A percentile compares a stretch with the other conserved stretches of the same genome.
Evolutionary conservation across 179 eudicot species (phyloP).

Genomic region (Spergularia azorica): DNA sequence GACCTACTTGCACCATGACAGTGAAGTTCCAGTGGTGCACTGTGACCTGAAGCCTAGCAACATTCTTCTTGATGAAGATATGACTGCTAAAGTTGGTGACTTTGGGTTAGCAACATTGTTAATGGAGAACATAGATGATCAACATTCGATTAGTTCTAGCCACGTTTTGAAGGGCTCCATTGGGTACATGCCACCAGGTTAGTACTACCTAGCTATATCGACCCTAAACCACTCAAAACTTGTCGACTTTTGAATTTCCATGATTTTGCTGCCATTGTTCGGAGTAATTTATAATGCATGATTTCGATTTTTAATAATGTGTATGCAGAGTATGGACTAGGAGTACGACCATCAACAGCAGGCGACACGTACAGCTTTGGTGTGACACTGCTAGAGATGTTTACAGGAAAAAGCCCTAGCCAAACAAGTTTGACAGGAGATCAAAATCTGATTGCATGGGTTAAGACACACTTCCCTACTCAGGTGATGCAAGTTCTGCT

Average conservation of each 20-base stretch:
- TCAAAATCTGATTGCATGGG: conserved; percentile 29
- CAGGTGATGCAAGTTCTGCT: conserved; percentile 17
- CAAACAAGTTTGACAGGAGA: conserved; percentile 25
- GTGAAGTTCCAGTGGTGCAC: conserved; percentile 38
- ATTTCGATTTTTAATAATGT: not conserved
- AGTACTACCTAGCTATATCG: not conserved
- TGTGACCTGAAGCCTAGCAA: conserved; percentile 46
- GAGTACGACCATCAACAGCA: conserved; percentile 33
- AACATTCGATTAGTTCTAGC: conserved; percentile 31
- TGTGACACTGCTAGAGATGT: conserved; percentile 37
- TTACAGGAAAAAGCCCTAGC: conserved; percentile 40
- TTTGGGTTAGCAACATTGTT: conserved; percentile 39
- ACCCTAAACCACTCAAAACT: not conserved
- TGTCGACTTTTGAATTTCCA: not conserved
- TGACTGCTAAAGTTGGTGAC: conserved; percentile 41
- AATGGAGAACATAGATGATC: conserved; percentile 16
- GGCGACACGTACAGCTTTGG: conserved; percentile 49
- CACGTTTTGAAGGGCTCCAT: conserved; percentile 38
- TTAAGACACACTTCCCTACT: conserved; percentile 15
- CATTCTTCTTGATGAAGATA: conserved; percentile 35
- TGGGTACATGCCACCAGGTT: conserved; percentile 45
- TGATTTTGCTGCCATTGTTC: not conserved
- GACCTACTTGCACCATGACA: conserved; percentile 37
- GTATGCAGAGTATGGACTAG: conserved; percentile 38
- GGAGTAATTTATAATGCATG: not conserved